These are phyloP conservation scores for Puccinia hordei DNA, from an alignment of 1,284 basidiomycete genomes.

Conservation along the genomic window DNA sequence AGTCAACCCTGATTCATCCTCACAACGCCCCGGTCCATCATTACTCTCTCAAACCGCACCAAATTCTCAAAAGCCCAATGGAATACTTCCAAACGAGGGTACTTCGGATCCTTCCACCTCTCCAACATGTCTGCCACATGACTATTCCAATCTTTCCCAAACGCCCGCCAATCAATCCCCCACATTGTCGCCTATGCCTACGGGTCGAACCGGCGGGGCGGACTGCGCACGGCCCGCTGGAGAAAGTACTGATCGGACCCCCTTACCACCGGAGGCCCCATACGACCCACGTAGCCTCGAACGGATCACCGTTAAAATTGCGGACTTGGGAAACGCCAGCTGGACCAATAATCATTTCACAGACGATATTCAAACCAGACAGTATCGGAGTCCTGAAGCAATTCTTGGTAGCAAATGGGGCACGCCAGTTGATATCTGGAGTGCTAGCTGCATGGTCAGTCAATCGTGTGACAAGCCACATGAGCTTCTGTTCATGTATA, in stretches of 20 bases:
- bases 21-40: conserved; percentile 68
- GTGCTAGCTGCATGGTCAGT: conserved; percentile 81
- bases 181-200: background rate
- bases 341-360: conserved; percentile 66
- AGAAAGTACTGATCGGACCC: conserved; percentile 64
- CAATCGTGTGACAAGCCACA: background rate
- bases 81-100: conserved; percentile 51
- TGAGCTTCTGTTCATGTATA: conserved; percentile 55
- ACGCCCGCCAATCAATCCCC: conserved; percentile 38
- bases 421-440: conserved; percentile 92
- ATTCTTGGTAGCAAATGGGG: conserved; percentile 96
- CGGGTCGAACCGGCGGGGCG: background rate
- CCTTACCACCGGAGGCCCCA: conserved; percentile 64
- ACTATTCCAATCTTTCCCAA: conserved; percentile 56
- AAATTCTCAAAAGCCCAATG: conserved; percentile 51
- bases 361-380: conserved; percentile 93
- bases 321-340: conserved; percentile 90
- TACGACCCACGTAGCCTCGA: conserved; percentile 69
- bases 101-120: conserved; percentile 40
- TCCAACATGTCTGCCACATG: conserved; percentile 56
- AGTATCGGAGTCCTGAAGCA: conserved; percentile 96
- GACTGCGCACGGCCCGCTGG: conserved; percentile 58
- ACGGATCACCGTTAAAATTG: conserved; percentile 97
- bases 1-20: conserved; percentile 12
- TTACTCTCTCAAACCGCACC: conserved; percentile 77